phyloP scores from a whole-genome alignment of 2,329 filamentous ascomycete genomes.

The Ophiostoma angusticollis region DNA sequence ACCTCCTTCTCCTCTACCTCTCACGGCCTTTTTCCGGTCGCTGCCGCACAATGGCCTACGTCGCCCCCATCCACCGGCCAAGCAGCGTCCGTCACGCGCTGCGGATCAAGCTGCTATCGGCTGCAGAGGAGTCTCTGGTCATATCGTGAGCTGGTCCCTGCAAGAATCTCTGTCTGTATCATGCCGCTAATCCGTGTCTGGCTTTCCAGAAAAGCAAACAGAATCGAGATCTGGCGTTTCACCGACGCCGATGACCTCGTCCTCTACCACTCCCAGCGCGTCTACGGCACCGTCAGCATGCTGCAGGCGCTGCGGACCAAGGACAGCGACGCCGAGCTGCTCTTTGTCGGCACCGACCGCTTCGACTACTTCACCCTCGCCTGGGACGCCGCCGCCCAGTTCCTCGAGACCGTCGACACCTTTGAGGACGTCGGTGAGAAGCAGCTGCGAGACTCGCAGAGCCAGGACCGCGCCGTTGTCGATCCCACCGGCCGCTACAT shows the following conservation, averaged over 20 bases:
- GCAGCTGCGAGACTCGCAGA: conserved; percentile 64
- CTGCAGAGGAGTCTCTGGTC: conserved; percentile 68
- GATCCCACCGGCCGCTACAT: conserved; percentile 60
- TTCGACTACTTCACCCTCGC: conserved; percentile 81
- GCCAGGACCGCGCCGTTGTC: conserved; percentile 68
- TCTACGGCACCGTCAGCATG: conserved; percentile 81
- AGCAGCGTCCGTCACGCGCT: conserved; percentile 86
- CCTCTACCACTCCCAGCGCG: conserved; percentile 53
- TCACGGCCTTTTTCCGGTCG: neutral
- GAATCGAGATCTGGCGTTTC: conserved; percentile 70
- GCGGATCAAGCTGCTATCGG: conserved; percentile 60
- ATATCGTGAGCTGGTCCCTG: conserved; percentile 55
- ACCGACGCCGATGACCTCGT: conserved; percentile 51
- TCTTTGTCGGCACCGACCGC: conserved; percentile 85
- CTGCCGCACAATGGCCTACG: conserved; percentile 61
- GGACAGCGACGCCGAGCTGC: conserved; percentile 62
- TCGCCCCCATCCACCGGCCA: conserved; percentile 84
- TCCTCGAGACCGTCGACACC: conserved; percentile 37
- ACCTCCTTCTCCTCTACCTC: neutral
- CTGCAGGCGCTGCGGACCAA: conserved; percentile 67
- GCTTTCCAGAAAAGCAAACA: conserved; percentile 60
- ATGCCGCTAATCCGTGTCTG: conserved; percentile 18
- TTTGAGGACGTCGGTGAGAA: conserved; percentile 43
- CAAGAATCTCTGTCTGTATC: neutral
- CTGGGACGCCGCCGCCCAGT: conserved; percentile 53